phyloP scores from a whole-genome alignment of 306 rosid species.

The Malus sylvestris region DNA sequence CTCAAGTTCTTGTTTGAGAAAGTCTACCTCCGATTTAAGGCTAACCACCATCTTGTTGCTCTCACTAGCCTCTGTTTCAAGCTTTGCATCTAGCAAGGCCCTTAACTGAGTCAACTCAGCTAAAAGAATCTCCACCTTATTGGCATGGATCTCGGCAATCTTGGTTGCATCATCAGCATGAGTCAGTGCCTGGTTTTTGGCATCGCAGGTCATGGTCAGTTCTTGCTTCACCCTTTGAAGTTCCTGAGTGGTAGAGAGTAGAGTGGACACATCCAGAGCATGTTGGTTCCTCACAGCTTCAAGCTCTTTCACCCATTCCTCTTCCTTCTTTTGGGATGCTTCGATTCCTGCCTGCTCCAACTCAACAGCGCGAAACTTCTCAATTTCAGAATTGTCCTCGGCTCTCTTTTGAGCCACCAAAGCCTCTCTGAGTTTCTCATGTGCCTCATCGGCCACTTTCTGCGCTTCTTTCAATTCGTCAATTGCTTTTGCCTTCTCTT shows the following conservation, averaged over 20 bases:
- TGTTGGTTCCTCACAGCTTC: constrained; percentile 80
- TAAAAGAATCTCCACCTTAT: constrained; percentile 70
- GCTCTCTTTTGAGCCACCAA: constrained; percentile 82
- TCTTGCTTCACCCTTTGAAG: constrained; percentile 82
- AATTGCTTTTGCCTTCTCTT: constrained; percentile 60
- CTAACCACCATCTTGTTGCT: constrained; percentile 37
- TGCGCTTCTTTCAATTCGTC: constrained; percentile 81
- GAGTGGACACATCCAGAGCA: constrained; percentile 71
- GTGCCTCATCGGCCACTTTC: constrained; percentile 66
- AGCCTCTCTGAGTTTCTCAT: constrained; percentile 81
- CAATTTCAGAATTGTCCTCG: constrained; percentile 86
- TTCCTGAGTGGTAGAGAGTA: constrained; percentile 73
- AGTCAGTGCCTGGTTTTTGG: constrained; percentile 86
- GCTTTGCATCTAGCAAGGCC: constrained; percentile 65
- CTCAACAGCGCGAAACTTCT: constrained; percentile 88
- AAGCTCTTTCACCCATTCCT: constrained; percentile 77
- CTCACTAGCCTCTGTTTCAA: constrained; percentile 60
- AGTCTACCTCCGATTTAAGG: constrained; percentile 56
- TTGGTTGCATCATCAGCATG: constrained; percentile 94
- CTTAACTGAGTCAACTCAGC: constrained; percentile 60
- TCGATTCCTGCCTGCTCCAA: constrained; percentile 95
- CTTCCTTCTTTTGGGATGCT: constrained; percentile 75
- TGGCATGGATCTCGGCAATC: constrained; percentile 76
- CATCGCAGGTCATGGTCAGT: constrained; percentile 69
- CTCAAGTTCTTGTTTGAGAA: constrained; percentile 57